phyloP scores from a whole-genome alignment of 768 basidiomycete genomes.

The Suillus lakei region DNA sequence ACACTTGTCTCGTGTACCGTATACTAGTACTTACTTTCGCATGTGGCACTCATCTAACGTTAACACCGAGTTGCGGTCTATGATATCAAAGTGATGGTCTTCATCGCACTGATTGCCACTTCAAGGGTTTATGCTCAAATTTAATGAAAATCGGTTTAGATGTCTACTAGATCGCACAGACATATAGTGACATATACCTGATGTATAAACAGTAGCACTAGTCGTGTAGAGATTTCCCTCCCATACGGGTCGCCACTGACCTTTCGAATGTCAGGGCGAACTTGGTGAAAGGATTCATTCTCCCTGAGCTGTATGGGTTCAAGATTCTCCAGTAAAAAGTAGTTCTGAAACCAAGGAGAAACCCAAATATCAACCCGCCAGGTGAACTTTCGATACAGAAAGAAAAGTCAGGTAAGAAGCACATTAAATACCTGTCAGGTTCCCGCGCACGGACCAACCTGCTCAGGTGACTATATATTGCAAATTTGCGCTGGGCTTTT shows the following conservation, averaged over 20 bases:
- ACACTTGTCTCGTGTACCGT: neutral
- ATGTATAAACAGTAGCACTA: neutral
- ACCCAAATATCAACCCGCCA: constrained; percentile 76
- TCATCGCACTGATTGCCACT: neutral
- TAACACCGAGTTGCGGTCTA: neutral
- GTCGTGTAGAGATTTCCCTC: constrained; percentile 43
- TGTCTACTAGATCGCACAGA: neutral
- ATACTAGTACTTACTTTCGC: neutral
- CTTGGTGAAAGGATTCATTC: constrained; percentile 67
- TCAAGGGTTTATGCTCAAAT: neutral
- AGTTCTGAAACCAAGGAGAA: constrained; percentile 33
- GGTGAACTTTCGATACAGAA: constrained; percentile 71
- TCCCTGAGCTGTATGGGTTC: constrained; percentile 61
- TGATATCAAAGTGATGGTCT: neutral
- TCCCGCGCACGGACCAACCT: constrained; percentile 59
- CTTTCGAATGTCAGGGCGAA: constrained; percentile 55
- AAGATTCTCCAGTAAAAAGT: constrained; percentile 50
- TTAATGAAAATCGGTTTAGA: neutral
- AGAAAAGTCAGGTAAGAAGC: neutral
- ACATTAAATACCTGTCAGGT: constrained; percentile 17
- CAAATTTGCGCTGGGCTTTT: constrained; percentile 20
- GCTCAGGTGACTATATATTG: constrained; percentile 30
- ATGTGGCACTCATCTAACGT: neutral
- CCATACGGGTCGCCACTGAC: constrained; percentile 70
- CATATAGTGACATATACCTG: neutral